Base-by-base conservation (phyloP, 1,284 basidiomycete species). In the Pascua guehoae region DNA sequence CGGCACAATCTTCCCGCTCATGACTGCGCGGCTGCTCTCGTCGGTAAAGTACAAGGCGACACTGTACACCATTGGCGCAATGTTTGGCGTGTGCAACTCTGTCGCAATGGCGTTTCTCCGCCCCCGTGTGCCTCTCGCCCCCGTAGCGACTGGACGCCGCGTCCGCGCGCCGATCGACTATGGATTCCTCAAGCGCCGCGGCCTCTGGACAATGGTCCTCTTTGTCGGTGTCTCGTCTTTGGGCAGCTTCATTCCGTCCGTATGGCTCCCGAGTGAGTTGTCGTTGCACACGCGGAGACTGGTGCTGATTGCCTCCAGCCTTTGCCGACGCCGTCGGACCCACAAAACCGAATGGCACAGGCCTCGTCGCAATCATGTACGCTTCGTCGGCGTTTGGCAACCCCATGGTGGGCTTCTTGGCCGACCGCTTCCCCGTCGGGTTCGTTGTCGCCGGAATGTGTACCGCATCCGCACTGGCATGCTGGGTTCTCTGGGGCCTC, bases 401-500 rank as follows among this genome's bases (percentile, higher is more conserved):
- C 53, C 53, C 67, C 2, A 47, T 72, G 9, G 49, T 73, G 1
- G 74, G 73, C 8, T 72, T 64, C 40, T 55, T 78, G 1, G 69
- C 71, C 18, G 77, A 78, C 60, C 58, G 64, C 7, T 54, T 61
- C 18, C 68, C 68, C 1, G 54, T 73, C 15, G 59, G 62, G 15
- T 41, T 60, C 45, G 69, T 72, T 46, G 62, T 77, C 36, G 40
- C 61, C 8, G 48, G 69, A 37, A 70, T 70, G 5, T 73, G 70
- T 56, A 42, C 69, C 7, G 66, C 67, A 0, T 62, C 68, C 3
- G 67, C 72, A 1, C 37, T 73, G 1, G 52, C 73, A 1, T 72
- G 72, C 46, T 65, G 77, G 14, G 58, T 76, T 38, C 56, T 77
- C 17, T 78, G 77, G 75, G 76, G 76, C 1, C 72, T 77, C 49